phyloP scores from a whole-genome alignment of 1,139 yeast genomes.

The Citeromyces hawaiiensis region DNA sequence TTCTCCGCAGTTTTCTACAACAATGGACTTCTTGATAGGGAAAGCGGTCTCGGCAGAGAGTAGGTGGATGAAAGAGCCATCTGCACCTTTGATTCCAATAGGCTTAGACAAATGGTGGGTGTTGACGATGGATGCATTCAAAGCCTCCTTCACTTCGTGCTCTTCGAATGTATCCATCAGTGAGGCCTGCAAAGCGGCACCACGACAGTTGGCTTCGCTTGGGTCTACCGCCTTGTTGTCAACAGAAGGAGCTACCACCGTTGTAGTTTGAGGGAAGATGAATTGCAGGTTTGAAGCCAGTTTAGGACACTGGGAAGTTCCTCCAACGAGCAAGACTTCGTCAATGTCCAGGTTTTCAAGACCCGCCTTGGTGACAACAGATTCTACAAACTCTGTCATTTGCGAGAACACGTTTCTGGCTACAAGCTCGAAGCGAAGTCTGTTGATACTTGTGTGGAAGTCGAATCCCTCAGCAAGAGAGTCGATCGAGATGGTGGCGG shows the following conservation, averaged over 20 bases:
- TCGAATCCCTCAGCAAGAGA: conserved; percentile 90
- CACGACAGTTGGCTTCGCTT: conserved; percentile 81
- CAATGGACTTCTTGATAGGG: conserved; percentile 74
- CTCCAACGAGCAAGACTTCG: conserved; percentile 89
- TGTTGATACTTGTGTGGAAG: conserved; percentile 84
- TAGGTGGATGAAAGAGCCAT: conserved; percentile 62
- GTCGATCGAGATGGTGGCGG: conserved; percentile 89
- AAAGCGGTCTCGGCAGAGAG: conserved; percentile 79
- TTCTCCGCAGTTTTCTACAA: conserved; percentile 52
- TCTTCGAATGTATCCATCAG: conserved; percentile 74
- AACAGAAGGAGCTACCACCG: conserved; percentile 61
- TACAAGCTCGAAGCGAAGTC: conserved; percentile 85
- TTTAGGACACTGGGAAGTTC: conserved; percentile 87
- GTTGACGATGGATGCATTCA: conserved; percentile 76
- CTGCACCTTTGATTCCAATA: conserved; percentile 70
- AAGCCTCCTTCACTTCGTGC: conserved; percentile 75
- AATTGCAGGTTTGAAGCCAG: conserved; percentile 62
- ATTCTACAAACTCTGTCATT: conserved; percentile 67
- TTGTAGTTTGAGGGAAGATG: conserved; percentile 73
- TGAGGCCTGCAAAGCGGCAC: conserved; percentile 96
- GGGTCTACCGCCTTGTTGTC: conserved; percentile 78
- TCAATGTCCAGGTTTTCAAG: conserved; percentile 79
- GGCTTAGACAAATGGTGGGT: conserved; percentile 81
- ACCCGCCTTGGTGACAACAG: conserved; percentile 68
- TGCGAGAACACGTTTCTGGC: conserved; percentile 68